These are phyloP conservation scores for Vigna trinervia DNA, from an alignment of 306 rosid species.

Conservation along the genomic window DNA sequence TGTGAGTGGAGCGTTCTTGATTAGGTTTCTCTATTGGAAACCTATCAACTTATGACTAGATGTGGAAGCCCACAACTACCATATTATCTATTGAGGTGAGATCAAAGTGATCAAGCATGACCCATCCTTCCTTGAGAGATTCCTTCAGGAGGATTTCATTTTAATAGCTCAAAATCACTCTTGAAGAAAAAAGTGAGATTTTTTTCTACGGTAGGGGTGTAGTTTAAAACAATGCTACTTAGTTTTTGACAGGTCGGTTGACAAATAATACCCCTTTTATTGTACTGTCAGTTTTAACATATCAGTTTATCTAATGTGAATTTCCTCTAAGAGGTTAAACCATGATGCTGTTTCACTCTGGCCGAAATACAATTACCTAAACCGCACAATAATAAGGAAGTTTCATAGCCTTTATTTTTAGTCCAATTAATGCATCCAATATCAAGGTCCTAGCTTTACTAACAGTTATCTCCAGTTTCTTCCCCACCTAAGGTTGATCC, in stretches of 20 bases:
- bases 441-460: background rate
- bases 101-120: slow-evolving; percentile 18
- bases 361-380: background rate
- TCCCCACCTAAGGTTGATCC: background rate
- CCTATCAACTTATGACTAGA: slow-evolving; percentile 22
- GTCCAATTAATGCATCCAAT: slow-evolving; percentile 1
- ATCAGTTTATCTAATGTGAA: slow-evolving; percentile 1
- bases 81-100: background rate
- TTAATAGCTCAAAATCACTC: background rate
- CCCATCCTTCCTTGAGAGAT: background rate
- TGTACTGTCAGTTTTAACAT: background rate
- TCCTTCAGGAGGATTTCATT: slow-evolving; percentile 7
- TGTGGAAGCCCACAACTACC: slow-evolving; percentile 21
- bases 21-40: too few relatives aligned
- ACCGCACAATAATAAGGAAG: background rate
- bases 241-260: slow-evolving; percentile 21
- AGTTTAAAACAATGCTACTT: background rate
- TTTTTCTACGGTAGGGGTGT: background rate
- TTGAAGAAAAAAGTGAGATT: background rate
- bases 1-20: too few relatives aligned
- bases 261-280: background rate
- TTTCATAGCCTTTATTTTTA: background rate
- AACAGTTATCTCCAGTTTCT: slow-evolving; percentile 2
- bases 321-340: slow-evolving; percentile 12
- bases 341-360: background rate